A percentile compares a stretch with the other conserved stretches of the same genome.
Conservation (phyloP, 2,329 filamentous ascomycete species). For the Fusarium tricinctum region DNA sequence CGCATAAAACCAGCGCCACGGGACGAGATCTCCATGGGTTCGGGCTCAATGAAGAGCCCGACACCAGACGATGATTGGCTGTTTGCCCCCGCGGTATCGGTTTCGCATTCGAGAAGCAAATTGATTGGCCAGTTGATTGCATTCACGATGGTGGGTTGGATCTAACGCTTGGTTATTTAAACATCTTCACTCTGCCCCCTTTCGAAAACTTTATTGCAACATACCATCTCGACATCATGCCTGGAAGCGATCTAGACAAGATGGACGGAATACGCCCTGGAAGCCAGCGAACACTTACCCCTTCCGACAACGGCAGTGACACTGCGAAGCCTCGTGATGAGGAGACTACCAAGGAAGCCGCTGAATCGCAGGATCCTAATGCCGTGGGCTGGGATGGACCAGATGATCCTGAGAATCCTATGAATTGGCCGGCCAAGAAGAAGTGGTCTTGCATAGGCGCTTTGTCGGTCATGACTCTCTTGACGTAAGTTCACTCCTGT, state of each 20-base stretch:
- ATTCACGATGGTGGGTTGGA: not conserved
- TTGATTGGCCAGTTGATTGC: not conserved
- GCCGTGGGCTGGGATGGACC: constrained; percentile 46
- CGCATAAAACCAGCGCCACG: constrained; percentile 28
- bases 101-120: not conserved
- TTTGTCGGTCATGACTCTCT: constrained; percentile 51
- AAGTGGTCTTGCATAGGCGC: constrained; percentile 54
- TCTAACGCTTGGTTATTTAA: constrained; percentile 19
- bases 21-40: not conserved
- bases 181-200: not conserved
- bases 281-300: constrained; percentile 41
- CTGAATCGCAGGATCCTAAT: constrained; percentile 36
- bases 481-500: constrained; percentile 40
- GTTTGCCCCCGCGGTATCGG: not conserved
- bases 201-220: not conserved
- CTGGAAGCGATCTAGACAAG: not conserved
- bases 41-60: not conserved
- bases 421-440: constrained; percentile 72
- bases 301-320: constrained; percentile 14
- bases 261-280: constrained; percentile 18
- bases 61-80: constrained; percentile 5
- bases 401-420: constrained; percentile 70
- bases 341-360: constrained; percentile 11
- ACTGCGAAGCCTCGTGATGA: constrained; percentile 18
- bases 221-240: not conserved